phyloP scores from a whole-genome alignment of 2,329 filamentous ascomycete species.

The Fusarium poae region DNA sequence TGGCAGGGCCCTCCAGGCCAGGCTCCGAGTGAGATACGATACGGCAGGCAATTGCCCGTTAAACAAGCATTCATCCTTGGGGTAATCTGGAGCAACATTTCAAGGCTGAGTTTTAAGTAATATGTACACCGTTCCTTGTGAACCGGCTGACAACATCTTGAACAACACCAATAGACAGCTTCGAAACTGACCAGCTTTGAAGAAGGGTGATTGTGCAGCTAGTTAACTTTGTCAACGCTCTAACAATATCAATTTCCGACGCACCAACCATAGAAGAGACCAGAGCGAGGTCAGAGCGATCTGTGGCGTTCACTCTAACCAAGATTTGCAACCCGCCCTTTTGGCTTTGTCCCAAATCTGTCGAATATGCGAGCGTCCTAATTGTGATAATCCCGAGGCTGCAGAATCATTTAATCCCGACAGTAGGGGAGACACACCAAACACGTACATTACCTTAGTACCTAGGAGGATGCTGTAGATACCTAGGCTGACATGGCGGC shows the following conservation, averaged over 20 bases:
- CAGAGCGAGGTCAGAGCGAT: slow-evolving; percentile 26
- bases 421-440: slow-evolving; percentile 20
- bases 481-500: slow-evolving; percentile 7
- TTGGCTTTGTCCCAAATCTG: slow-evolving; percentile 10
- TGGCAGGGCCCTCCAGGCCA: slow-evolving; percentile 15
- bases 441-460: neutral
- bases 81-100: slow-evolving; percentile 33
- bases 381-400: slow-evolving; percentile 20
- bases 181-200: slow-evolving; percentile 1
- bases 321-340: slow-evolving; percentile 12
- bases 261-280: slow-evolving; percentile 1
- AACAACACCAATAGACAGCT: slow-evolving; percentile 5
- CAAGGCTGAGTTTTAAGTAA: slow-evolving; percentile 15
- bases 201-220: slow-evolving; percentile 2
- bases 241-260: slow-evolving; percentile 14
- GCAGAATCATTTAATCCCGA: slow-evolving; percentile 13
- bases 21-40: slow-evolving; percentile 27
- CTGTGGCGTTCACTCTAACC: slow-evolving; percentile 31
- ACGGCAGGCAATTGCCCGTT: slow-evolving; percentile 28
- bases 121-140: slow-evolving; percentile 1
- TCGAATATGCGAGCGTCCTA: slow-evolving; percentile 11
- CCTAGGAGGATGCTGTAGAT: too few relatives aligned
- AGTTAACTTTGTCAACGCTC: slow-evolving; percentile 16
- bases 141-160: slow-evolving; percentile 12
- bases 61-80: slow-evolving; percentile 30